Evolutionary conservation across 805 yeast species (phyloP), one percentile per base, ranked within the genome.

Genomic region (Hanseniaspora taiwanica): DNA sequence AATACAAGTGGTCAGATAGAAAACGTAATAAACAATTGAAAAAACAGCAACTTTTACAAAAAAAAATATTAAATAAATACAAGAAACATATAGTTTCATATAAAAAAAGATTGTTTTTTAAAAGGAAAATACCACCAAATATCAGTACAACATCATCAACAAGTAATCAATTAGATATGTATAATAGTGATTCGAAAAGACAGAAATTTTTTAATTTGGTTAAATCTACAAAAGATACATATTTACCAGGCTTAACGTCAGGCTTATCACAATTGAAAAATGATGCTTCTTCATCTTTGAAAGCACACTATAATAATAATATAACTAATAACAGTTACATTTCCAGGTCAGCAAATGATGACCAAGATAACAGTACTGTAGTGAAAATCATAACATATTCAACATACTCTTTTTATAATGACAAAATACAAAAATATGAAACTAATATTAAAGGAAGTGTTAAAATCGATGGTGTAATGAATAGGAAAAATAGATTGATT

Each of bases 361-460:
- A 25, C 14, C 39, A 42, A 5, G 40, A 24, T 9, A 37, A 18
- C 3, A 29, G 27, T 18, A 35, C 42, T 13, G 7, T 38, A 6
- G 21, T 85, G 23, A 60, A 69, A 14, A 67, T 84, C n/a, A 56
- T 74, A 2, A 58, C 79, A 31, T 77, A 72, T 48, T 80, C 79
- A 18, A 68, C 78, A 3, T 78, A 68, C 54, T 65, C 76, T 0
- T 58, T 72, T 6, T 42, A 46, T 9, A 46, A 51, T 12, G 50
- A 45, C 16, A 54, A 50, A 9, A 56, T 54, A 13, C 51, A 51
- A 6, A 65, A 63, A 39, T 74, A 64, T 46, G 70, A 71, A 31
- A 71, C 80, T 2, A 74, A 75, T 27, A 73, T 87, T 2, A 68
- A 82, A 35, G 95, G 96, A 6, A 74, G 81, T 71, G 67, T 74